These are phyloP conservation scores for Fraxinus baroniana DNA, from an alignment of 305 asterid genomes.

Conservation along the genomic window DNA sequence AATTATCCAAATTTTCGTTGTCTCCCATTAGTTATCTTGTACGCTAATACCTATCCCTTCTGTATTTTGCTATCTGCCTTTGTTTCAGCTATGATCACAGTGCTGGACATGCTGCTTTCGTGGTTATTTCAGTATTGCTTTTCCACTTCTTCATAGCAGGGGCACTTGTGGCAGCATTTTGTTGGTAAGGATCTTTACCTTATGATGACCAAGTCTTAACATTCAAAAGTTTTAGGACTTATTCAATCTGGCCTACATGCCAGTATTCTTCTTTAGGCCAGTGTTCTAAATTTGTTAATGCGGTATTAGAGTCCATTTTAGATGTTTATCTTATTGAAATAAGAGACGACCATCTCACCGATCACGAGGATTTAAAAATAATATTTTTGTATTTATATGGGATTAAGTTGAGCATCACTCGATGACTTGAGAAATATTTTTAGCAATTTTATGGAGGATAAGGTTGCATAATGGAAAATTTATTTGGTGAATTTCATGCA, in stretches of 20 bases:
- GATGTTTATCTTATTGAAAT: background rate
- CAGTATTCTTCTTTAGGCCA: background rate
- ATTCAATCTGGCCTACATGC: background rate
- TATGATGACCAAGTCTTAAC: background rate
- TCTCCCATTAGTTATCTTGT: background rate
- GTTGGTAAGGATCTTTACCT: conserved; percentile 59
- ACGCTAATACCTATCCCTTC: conserved; percentile 17
- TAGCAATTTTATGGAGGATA: background rate
- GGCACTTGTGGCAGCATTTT: conserved; percentile 82
- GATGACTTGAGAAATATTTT: conserved; percentile 6
- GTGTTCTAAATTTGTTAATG: background rate
- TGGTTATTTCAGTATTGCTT: conserved; percentile 76
- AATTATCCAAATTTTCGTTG: background rate
- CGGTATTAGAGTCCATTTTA: background rate
- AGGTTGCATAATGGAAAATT: conserved; percentile 12
- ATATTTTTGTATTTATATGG: conserved; percentile 1
- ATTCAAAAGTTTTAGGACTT: background rate
- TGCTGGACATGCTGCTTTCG: conserved; percentile 83
- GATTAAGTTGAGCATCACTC: conserved; percentile 5
- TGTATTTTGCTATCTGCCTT: conserved; percentile 18
- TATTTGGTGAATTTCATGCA: conserved; percentile 32
- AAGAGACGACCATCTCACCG: background rate
- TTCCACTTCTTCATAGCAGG: conserved; percentile 78
- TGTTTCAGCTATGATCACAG: conserved; percentile 89
- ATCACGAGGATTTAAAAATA: background rate